Evolutionary conservation across 495 filamentous ascomycete genomes (phyloP).

Genomic region (Penicillium simplicissimum): DNA sequence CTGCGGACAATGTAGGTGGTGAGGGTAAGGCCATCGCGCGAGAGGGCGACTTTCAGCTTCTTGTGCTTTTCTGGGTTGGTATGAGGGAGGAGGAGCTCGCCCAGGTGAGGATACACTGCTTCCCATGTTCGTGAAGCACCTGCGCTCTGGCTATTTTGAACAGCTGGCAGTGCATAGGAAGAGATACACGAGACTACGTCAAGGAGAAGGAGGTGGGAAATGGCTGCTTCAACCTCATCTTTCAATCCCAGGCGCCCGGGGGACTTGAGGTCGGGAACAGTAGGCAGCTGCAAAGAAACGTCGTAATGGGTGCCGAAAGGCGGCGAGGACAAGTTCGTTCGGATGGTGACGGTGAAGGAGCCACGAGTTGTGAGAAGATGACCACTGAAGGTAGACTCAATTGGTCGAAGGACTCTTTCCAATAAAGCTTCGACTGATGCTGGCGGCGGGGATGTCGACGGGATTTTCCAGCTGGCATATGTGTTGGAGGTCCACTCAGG

Average conservation of each 20-base stretch:
- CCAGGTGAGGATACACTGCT: slow-evolving; percentile 43
- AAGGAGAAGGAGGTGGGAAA: slow-evolving; percentile 42
- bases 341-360: slow-evolving; percentile 46
- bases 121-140: slow-evolving; percentile 29
- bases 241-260: slow-evolving; percentile 38
- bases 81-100: slow-evolving; percentile 35
- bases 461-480: slow-evolving; percentile 31
- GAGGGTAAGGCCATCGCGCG: slow-evolving; percentile 35
- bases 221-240: slow-evolving; percentile 39
- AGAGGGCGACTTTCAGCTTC: slow-evolving; percentile 41
- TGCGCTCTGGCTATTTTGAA: not conserved
- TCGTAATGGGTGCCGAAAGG: slow-evolving; percentile 50
- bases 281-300: slow-evolving; percentile 41
- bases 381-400: slow-evolving; percentile 46
- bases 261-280: slow-evolving; percentile 37
- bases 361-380: slow-evolving; percentile 35
- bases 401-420: slow-evolving; percentile 39
- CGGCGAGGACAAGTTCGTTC: slow-evolving; percentile 45
- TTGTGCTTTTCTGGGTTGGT: slow-evolving; percentile 24
- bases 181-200: slow-evolving; percentile 40
- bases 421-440: slow-evolving; percentile 43
- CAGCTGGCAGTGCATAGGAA: slow-evolving; percentile 13
- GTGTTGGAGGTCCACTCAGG: slow-evolving; percentile 33
- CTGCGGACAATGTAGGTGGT: slow-evolving; percentile 25
- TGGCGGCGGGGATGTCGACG: not conserved